Evolutionary conservation across 2,329 filamentous ascomycete species (phyloP), one percentile per base, ranked within the genome.

Genomic region (Aureobasidium melanogenum): DNA sequence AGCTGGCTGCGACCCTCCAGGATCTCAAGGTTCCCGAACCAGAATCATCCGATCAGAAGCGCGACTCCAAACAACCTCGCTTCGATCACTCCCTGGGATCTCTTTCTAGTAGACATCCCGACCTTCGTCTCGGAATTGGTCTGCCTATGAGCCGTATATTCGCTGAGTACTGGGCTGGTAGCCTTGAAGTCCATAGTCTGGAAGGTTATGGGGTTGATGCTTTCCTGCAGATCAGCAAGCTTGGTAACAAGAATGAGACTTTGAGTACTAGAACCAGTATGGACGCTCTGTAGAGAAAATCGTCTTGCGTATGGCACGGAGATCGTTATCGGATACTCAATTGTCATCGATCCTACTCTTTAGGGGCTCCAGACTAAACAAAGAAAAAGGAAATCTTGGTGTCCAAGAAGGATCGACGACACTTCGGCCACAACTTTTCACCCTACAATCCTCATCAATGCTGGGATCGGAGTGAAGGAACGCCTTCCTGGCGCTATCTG

Each of bases 211-310:
- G 94, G 15, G 91, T 95, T 7, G 94, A 99, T 76, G 92, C 89
- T 0, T 99, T 99, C 70, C 76, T 99, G 65, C 92, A 97, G 72
- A 96, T 99, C 63, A 96, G 91, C 5, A 95, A 96, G 73, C 80
- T 99, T 62, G 94, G 94, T 22, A 99, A 99, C 73, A 97, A 96
- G 80, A 97, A 97, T 70, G 94, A 99, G 78, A 91, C 96, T 74
- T 80, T 99, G 64, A 91, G 82, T 19, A 81, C 78, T 14, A 71
- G 79, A 62, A 79, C 79, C 3, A 77, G 73, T n/a, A 80, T 81
- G 77, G 79, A 81, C 65, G 76, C 77, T 8, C 73, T 79, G 19
- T 79, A 71, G 28, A 14, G 5, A 34, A n/a, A 7, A 3, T 12
- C 6, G 12, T 36, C 32, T 36, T 15, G 14, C 6, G 2, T 2